Conservation (phyloP, 495 filamentous ascomycete genomes). For the Aspergillus carlsbadensis region DNA sequence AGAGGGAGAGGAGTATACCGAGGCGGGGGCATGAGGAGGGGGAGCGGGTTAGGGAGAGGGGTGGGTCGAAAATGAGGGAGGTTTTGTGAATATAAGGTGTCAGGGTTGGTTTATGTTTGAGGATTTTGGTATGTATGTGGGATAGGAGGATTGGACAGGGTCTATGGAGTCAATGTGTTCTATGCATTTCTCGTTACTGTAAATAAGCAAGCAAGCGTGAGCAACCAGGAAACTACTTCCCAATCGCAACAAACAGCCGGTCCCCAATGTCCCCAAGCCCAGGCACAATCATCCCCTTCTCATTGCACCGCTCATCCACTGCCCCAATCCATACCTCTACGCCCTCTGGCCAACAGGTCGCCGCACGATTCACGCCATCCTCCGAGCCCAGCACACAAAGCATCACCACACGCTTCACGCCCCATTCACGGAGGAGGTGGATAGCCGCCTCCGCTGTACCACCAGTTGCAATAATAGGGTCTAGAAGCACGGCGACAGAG, state of each 20-base stretch:
- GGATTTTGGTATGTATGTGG: neutral
- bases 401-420: conserved; percentile 75
- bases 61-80: neutral
- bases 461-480: conserved; percentile 92
- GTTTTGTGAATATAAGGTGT: neutral
- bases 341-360: conserved; percentile 68
- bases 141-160: too few species aligned
- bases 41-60: neutral
- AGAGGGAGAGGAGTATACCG: neutral
- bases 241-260: conserved; percentile 87
- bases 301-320: conserved; percentile 69
- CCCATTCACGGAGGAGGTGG: conserved; percentile 87
- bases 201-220: neutral
- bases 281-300: conserved; percentile 85
- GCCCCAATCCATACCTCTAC: conserved; percentile 83
- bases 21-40: neutral
- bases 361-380: conserved; percentile 64
- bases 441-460: conserved; percentile 88
- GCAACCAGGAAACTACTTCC: conserved; percentile 59
- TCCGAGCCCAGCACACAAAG: conserved; percentile 72
- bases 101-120: neutral
- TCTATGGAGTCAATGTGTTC: neutral
- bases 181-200: neutral
- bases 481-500: conserved; percentile 76
- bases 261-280: conserved; percentile 92